A percentile compares a stretch with the other conserved stretches of the same genome.
phyloP scores from a whole-genome alignment of 108 stramenopile species.

The Nitzschia sp. region DNA sequence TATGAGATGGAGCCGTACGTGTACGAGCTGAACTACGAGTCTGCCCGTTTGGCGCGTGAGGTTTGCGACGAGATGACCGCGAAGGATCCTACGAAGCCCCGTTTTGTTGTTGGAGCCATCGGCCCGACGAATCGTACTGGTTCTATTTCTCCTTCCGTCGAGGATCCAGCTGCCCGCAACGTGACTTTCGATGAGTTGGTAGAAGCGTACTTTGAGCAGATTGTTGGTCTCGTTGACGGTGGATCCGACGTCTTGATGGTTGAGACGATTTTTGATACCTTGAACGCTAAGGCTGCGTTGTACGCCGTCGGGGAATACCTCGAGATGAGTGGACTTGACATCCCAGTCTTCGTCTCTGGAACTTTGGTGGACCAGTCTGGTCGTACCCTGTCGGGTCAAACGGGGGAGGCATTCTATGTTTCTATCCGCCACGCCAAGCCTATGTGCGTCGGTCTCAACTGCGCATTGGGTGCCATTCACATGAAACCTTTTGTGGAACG shows the following conservation, averaged over 20 bases:
- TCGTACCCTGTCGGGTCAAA: constrained; percentile 97
- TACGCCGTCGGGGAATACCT: constrained; percentile 93
- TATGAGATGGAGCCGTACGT: constrained; percentile 96
- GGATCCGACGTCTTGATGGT: constrained; percentile 97
- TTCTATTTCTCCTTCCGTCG: constrained; percentile 95
- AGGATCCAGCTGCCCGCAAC: constrained; percentile 93
- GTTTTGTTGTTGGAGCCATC: constrained; percentile 96
- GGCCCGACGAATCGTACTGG: constrained; percentile 98
- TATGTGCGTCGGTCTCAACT: constrained; percentile 98
- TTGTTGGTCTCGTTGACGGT: constrained; percentile 94
- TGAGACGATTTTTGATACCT: constrained; percentile 98
- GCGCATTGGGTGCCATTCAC: constrained; percentile 96
- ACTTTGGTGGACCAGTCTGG: constrained; percentile 98
- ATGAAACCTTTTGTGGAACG: constrained; percentile 96
- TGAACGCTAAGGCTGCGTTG: constrained; percentile 97
- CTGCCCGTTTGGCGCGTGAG: constrained; percentile 93
- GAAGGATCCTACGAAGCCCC: constrained; percentile 91
- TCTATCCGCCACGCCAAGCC: constrained; percentile 97
- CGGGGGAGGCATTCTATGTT: constrained; percentile 97
- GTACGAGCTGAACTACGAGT: constrained; percentile 95
- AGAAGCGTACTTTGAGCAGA: constrained; percentile 94
- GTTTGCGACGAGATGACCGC: constrained; percentile 96
- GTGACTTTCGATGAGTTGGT: constrained; percentile 99
- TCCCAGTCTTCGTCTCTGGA: constrained; percentile 97
- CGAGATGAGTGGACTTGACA: constrained; percentile 87